phyloP scores from a whole-genome alignment of 2,329 filamentous ascomycete species.

The Ophiostoma himal-ulmi region DNA sequence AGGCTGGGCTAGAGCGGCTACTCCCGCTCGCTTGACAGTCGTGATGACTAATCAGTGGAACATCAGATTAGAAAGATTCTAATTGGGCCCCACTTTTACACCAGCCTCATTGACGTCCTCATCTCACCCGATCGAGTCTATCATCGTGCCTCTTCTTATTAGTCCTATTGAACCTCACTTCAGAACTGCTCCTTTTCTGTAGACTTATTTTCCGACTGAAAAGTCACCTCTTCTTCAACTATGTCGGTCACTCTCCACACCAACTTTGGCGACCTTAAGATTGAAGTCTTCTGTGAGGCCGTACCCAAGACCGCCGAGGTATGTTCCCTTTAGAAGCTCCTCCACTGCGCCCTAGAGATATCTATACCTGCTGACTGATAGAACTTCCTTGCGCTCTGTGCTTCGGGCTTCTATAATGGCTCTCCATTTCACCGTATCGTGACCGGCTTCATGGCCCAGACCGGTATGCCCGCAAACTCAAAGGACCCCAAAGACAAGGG shows the following conservation, averaged over 20 bases:
- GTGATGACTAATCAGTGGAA: neutral
- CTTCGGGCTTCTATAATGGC: constrained; percentile 67
- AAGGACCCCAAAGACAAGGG: constrained; percentile 45
- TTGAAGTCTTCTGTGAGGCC: constrained; percentile 93
- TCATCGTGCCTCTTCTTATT: neutral
- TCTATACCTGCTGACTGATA: constrained; percentile 32
- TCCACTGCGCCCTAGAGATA: neutral
- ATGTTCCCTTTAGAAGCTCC: constrained; percentile 27
- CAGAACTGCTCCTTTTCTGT: too few relatives aligned
- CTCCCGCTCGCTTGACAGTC: neutral
- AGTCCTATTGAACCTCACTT: too few relatives aligned
- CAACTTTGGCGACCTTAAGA: constrained; percentile 80
- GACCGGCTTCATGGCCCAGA: constrained; percentile 74
- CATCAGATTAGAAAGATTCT: neutral
- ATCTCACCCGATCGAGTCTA: neutral
- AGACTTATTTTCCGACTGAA: too few relatives aligned
- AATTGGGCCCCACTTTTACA: neutral
- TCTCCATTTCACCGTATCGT: constrained; percentile 78
- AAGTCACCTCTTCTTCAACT: neutral
- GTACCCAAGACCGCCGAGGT: constrained; percentile 89
- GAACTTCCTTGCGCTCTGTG: constrained; percentile 86
- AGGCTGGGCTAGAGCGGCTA: neutral
- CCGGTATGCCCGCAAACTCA: constrained; percentile 53
- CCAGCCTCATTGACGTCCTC: neutral
- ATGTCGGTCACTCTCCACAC: constrained; percentile 79